Percentiles rank a stretch among this genome's conserved stretches.
phyloP scores from a whole-genome alignment of 768 basidiomycete genomes.

The Lactarius hengduanensis region DNA sequence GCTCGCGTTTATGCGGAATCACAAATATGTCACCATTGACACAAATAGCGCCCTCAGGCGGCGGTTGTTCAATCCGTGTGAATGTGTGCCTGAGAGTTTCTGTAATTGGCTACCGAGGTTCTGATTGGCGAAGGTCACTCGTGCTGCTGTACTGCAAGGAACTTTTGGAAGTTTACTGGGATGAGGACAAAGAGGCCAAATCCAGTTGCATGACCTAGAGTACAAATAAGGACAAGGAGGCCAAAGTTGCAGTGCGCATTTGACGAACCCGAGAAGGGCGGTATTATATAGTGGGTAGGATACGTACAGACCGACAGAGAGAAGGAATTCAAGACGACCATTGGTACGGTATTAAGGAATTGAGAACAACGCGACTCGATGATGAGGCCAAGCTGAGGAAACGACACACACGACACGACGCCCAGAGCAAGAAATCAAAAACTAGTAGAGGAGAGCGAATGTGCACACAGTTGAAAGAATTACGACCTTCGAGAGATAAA shows the following conservation, averaged over 20 bases:
- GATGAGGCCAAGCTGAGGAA: neutral
- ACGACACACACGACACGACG: conserved; percentile 1
- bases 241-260: neutral
- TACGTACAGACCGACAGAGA: neutral
- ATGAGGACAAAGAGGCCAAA: too few species aligned
- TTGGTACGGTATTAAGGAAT: neutral
- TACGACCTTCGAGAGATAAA: neutral
- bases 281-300: neutral
- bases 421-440: neutral
- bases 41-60: neutral
- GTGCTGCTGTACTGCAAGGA: neutral
- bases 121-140: neutral
- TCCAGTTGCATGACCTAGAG: too few species aligned
- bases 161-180: too few species aligned
- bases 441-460: neutral
- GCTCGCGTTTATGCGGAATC: neutral
- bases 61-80: neutral
- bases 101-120: neutral
- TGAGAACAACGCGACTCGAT: neutral
- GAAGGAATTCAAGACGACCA: neutral
- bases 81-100: neutral
- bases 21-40: neutral
- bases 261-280: neutral
- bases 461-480: neutral
- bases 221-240: neutral